Base-by-base conservation (phyloP, 257 asterid genomes). In the Paulownia fortunei region DNA sequence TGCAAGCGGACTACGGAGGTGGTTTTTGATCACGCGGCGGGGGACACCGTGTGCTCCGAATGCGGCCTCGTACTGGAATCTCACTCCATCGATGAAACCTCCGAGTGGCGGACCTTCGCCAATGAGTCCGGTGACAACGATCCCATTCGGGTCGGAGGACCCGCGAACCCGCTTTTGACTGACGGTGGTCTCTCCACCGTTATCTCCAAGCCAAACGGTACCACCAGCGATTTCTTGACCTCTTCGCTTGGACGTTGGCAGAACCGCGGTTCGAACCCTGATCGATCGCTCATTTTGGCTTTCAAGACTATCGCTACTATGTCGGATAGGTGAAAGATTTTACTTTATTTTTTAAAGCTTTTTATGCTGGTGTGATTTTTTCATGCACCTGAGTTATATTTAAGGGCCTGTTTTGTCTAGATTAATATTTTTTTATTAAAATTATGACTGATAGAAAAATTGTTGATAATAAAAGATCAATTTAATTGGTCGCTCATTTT, bases 61-160 rank as follows among this genome's bases (percentile, higher is more conserved):
- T 91, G 93, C 82, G 97, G 94, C 4, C 80, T 91, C 69, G 92
- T 89, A 7, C 82, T 89, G 81, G 93, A 88, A 78, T 86, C 93
- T 8, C 94, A 88, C 84, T 86, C 92, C 37, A 86, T 89, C 8
- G 96, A 91, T 19, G 92, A 86, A 78, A 88, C 90, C 37, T 88
- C 90, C 18, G 97, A 91, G 77, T 91, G 97, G 94, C 82, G 96
- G 61, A 87, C 91, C 6, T 90, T 90, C 75, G 91, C 94, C 10
- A 80, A 90, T 27, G 94, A 90, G 78, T 80, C 94, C 0, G 96
- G 91, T 3, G 94, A 87, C 55, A 86, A 77, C 76, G 94, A 87
- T 78, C 91, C 94, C 15, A 85, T 49, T 21, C 87, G 94, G 34
- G 97, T 91, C 69, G 94, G 92, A 5, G 92, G 88, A 0, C 93